These are phyloP conservation scores for Pestalotiopsis sp. DNA, from an alignment of 2,329 filamentous ascomycete genomes.

Conservation along the genomic window DNA sequence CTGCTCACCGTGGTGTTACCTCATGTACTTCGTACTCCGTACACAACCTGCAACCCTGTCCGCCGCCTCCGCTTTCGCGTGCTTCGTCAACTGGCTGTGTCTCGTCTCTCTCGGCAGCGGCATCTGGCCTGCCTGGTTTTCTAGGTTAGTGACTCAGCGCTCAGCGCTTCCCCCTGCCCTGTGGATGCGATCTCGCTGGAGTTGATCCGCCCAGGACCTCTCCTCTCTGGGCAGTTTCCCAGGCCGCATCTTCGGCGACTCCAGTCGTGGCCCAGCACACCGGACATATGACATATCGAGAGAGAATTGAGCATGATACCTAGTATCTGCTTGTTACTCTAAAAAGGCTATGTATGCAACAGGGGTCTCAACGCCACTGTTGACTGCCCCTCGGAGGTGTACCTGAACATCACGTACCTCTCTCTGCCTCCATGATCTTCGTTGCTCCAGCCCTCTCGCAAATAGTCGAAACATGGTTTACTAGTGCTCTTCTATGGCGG, in stretches of 20 bases:
- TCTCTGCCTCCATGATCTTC: constrained; percentile 18
- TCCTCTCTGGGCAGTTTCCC: constrained; percentile 20
- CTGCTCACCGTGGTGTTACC: not conserved
- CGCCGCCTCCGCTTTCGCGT: constrained; percentile 12
- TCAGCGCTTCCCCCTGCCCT: constrained; percentile 2
- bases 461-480: constrained; percentile 25
- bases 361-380: constrained; percentile 38
- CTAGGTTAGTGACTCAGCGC: constrained; percentile 24
- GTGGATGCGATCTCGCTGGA: constrained; percentile 8
- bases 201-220: constrained; percentile 19
- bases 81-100: constrained; percentile 2
- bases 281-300: constrained; percentile 18
- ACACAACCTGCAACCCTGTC: not conserved
- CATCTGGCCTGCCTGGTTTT: not conserved
- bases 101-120: not conserved
- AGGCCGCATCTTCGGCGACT: constrained; percentile 35
- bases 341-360: constrained; percentile 26
- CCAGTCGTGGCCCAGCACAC: constrained; percentile 28
- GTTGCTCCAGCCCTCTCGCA: constrained; percentile 17
- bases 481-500: constrained; percentile 26
- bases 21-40: not conserved
- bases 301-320: constrained; percentile 1
- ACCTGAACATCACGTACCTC: constrained; percentile 26
- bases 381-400: constrained; percentile 20
- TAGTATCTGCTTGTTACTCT: constrained; percentile 29